A percentile compares a stretch with the other conserved stretches of the same genome.
These are phyloP conservation scores for Margaritispora aquatica DNA, from an alignment of 495 filamentous ascomycete genomes.

Conservation along the genomic window DNA sequence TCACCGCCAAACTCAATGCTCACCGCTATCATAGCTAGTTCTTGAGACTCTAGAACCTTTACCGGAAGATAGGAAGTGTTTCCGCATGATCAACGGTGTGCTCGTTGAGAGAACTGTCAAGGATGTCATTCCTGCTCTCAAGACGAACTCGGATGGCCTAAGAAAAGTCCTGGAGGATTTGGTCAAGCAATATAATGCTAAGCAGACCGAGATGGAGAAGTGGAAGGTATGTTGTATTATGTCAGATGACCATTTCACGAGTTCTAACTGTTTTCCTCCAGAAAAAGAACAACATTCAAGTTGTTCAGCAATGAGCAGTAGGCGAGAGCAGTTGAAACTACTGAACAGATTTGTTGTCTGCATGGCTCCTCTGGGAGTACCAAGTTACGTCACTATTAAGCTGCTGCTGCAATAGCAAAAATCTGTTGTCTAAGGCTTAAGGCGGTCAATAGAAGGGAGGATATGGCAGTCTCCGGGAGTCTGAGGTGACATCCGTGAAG, in stretches of 20 bases:
- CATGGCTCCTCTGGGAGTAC: conserved; percentile 3
- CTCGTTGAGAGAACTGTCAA: conserved; percentile 88
- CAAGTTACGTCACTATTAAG: conserved; percentile 16
- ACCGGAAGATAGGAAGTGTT: conserved; percentile 84
- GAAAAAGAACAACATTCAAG: conserved; percentile 99
- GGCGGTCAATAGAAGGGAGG: conserved; percentile 14
- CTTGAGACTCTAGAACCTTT: conserved; percentile 89
- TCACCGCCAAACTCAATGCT: conserved; percentile 20
- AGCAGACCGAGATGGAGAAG: conserved; percentile 91
- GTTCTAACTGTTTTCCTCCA: conserved; percentile 33
- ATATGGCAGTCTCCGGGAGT: conserved; percentile 4
- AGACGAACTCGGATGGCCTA: conserved; percentile 91
- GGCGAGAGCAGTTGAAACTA: not conserved
- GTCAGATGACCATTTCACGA: not conserved
- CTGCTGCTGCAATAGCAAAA: too few species aligned
- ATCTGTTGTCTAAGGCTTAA: conserved; percentile 1
- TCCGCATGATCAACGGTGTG: conserved; percentile 97
- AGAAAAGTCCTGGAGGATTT: conserved; percentile 95
- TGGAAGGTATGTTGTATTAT: conserved; percentile 73
- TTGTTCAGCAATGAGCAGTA: conserved; percentile 55
- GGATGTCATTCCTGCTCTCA: conserved; percentile 83
- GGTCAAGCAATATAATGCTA: conserved; percentile 92
- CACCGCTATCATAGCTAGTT: conserved; percentile 58
- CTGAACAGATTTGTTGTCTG: not conserved
- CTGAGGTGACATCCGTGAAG: conserved; percentile 2